Evolutionary conservation across 805 yeast species (phyloP), one percentile per base, ranked within the genome.

Genomic region (Saccharomyces mikatae): DNA sequence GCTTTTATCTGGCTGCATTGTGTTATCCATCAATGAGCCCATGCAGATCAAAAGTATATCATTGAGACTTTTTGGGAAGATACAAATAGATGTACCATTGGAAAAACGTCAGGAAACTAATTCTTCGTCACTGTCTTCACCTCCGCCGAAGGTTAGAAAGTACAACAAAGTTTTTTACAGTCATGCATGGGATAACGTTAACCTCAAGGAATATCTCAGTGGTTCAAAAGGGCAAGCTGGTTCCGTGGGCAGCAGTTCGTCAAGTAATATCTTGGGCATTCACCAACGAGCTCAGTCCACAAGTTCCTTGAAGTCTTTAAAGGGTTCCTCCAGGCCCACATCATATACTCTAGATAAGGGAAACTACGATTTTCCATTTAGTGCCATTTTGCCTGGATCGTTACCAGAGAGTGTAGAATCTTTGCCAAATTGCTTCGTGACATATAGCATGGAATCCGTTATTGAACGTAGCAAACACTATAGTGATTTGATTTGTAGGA

Each of bases 391-490:
- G 24, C 96, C 96, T 0, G 98, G 98, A 0, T 76, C 83, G 41
- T 77, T 87, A 48, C 83, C 89, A 1, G 99, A 94, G 69, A 84
- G 95, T 28, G 84, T 94, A 6, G 96, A 91, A 66, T 97, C 97
- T 10, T 75, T 90, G 51, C 89, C 89, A 1, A 86, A 92, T 51
- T 89, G 89, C 29, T 80, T 87, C 13, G 75, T 87, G 2, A 76
- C 82, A 8, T 89, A 89, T 72, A 80, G 82, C 61, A 66, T 92
- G 52, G 87, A 85, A 60, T 92, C 97, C 1, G 78, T 80, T 5
- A 81, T 92, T 41, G 97, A 92, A 65, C 78, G 96, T 54, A 90
- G 95, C 2, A 81, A 90, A 54, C 87, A 87, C 63, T 80, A 84
- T 51, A 79, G 79, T 57, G 82, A 83, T 54, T 69, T 92, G 60